Evolutionary conservation across 805 yeast genomes (phyloP), one percentile per base, ranked within the genome.

Genomic region (Candida cerambycidarum): DNA sequence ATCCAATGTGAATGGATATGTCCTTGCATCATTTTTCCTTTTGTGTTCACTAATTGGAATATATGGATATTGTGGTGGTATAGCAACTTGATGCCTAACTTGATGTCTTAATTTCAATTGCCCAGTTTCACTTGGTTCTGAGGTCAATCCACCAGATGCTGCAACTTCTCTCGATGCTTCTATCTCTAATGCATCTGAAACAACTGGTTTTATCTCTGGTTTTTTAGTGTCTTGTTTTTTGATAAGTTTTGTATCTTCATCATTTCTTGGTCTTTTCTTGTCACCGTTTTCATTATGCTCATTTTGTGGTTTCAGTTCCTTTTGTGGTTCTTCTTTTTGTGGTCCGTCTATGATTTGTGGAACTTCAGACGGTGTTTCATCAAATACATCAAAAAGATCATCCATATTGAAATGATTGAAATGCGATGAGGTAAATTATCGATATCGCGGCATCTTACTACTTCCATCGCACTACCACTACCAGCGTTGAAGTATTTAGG

Each of bases 21-120:
- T 80, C 53, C 97, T 76, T 2, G 98, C 99, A 53, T 89, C 87
- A 16, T 76, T 71, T 15, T 59, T 56, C 58, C 96, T 78, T 58
- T 83, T 83, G 62, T 93, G 98, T 51, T 89, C 85, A 19, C 89
- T 84, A 51, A 92, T 89, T 12, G 98, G 97, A 11, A 72, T 72
- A 58, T 93, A 92, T 41, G 90, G 85, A 59, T 83, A 93, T 46
- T 85, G 85, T 4, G 96, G 95, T 1, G 99, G 99, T 17, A 92
- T 76, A 1, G 98, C 97, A 9, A 92, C 99, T 65, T 92, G 97
- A 68, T 92, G 99, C 63, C 98, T 84, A 43, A 92, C 97, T 65
- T 89, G 97, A 70, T 92, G 99, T 45, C 82, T 81, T 50, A 89
- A 71, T 60, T 85, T 83, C 45, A 89, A 82, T 43, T 65, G 65